Percentiles rank a stretch among this genome's conserved stretches.
Evolutionary conservation across 2,329 filamentous ascomycete species (phyloP).

Genomic region (Neonectria magnoliae): DNA sequence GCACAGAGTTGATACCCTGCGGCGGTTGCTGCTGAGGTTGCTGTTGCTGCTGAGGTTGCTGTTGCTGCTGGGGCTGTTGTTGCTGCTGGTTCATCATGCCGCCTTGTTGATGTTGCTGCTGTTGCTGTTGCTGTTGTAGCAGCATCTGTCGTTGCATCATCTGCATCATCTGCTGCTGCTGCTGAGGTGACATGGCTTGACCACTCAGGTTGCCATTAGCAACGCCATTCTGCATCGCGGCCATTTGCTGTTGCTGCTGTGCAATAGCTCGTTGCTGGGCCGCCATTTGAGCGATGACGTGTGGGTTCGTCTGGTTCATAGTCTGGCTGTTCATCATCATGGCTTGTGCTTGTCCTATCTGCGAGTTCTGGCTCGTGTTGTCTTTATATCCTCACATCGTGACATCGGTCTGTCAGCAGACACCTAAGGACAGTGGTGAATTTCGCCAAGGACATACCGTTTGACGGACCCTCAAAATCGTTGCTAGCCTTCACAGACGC

Average conservation of each 20-base stretch:
- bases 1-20: too few species aligned
- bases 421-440: too few species aligned
- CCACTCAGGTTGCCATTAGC: conserved; percentile 50
- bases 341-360: conserved; percentile 56
- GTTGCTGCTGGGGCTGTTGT: conserved; percentile 46
- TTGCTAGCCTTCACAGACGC: too few species aligned
- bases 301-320: conserved; percentile 52
- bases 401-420: too few species aligned
- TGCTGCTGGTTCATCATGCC: too few species aligned
- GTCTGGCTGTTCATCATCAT: conserved; percentile 64
- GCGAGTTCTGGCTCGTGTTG: conserved; percentile 64
- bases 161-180: conserved; percentile 51
- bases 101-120: conserved; percentile 52
- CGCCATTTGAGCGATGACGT: conserved; percentile 57
- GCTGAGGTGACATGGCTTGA: conserved; percentile 50
- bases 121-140: conserved; percentile 30
- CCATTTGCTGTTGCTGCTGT: conserved; percentile 58
- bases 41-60: conserved; percentile 43
- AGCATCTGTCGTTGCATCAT: conserved; percentile 52
- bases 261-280: conserved; percentile 59
- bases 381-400: too few species aligned
- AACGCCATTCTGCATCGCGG: conserved; percentile 51
- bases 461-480: too few species aligned
- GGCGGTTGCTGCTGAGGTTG: conserved; percentile 46
- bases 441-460: too few species aligned